phyloP scores from a whole-genome alignment of 139 green algal genomes.

The Chlorella sp. region DNA sequence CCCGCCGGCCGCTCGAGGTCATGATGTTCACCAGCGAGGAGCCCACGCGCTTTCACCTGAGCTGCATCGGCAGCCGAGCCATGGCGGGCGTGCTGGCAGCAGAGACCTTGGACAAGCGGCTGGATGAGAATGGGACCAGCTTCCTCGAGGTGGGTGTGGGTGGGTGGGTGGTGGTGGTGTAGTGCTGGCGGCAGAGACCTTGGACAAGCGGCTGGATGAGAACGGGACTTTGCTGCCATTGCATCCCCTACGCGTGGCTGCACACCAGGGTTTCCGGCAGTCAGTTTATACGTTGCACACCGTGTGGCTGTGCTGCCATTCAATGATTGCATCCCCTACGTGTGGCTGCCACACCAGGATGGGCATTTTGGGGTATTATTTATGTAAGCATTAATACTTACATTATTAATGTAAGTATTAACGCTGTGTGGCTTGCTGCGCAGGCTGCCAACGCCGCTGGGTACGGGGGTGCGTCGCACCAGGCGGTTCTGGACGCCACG shows the following conservation, averaged over 20 bases:
- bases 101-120: constrained; percentile 37
- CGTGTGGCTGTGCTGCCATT: too few species aligned
- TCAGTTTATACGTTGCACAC: too few species aligned
- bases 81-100: constrained; percentile 58
- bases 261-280: too few species aligned
- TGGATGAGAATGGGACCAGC: constrained; percentile 69
- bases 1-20: constrained; percentile 68
- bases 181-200: constrained; percentile 28
- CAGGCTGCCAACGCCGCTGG: constrained; percentile 60
- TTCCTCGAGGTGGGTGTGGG: constrained; percentile 66
- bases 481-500: constrained; percentile 34
- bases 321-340: too few species aligned
- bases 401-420: too few species aligned
- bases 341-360: too few species aligned
- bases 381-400: too few species aligned
- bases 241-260: too few species aligned
- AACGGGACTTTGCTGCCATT: too few species aligned
- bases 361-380: too few species aligned
- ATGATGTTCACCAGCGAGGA: constrained; percentile 98
- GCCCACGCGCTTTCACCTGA: constrained; percentile 87
- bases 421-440: too few species aligned
- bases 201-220: constrained; percentile 56
- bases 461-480: constrained; percentile 27
- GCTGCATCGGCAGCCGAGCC: constrained; percentile 76
- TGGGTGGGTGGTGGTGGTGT: too few species aligned